phyloP scores from a whole-genome alignment of 208 protist species.

The Jaenimonas drosophilae region DNA sequence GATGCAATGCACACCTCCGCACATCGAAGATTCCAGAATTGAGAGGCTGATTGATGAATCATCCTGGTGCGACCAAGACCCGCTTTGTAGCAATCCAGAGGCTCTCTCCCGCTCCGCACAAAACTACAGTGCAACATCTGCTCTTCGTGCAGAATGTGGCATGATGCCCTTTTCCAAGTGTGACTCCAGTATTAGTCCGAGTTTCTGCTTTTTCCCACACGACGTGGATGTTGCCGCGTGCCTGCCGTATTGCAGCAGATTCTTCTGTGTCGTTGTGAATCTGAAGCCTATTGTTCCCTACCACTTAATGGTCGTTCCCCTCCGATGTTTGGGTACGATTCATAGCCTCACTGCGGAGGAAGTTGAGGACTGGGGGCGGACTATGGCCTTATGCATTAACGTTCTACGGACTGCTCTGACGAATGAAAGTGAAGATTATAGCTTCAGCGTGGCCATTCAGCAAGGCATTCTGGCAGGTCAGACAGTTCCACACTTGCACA shows the following conservation, averaged over 20 bases:
- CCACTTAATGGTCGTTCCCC: slow-evolving; percentile 77
- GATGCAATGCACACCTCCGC: too few species aligned
- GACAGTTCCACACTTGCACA: slow-evolving; percentile 75
- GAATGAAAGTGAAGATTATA: slow-evolving; percentile 2
- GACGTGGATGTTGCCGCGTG: slow-evolving; percentile 17
- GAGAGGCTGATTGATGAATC: too few species aligned
- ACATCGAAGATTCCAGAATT: too few species aligned
- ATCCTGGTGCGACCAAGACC: slow-evolving; percentile 20
- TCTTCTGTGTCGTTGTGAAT: slow-evolving; percentile 78
- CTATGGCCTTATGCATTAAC: slow-evolving; percentile 46
- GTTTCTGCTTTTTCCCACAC: slow-evolving; percentile 53
- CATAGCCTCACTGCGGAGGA: slow-evolving; percentile 55
- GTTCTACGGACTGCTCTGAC: slow-evolving; percentile 23
- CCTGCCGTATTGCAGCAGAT: slow-evolving; percentile 40
- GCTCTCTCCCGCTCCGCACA: slow-evolving; percentile 13
- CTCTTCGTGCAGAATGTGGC: too few species aligned
- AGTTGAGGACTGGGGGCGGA: slow-evolving; percentile 55
- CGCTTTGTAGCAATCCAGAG: slow-evolving; percentile 10
- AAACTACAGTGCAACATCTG: too few species aligned
- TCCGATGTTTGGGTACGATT: slow-evolving; percentile 63
- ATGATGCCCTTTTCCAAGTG: too few species aligned
- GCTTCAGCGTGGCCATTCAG: slow-evolving; percentile 75
- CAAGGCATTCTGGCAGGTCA: slow-evolving; percentile 62
- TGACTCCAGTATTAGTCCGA: too few species aligned
- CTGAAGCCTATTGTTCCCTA: slow-evolving; percentile 69